Base-by-base conservation (phyloP, 148 eudicot species). In the Tetragonia tetragonoides region DNA sequence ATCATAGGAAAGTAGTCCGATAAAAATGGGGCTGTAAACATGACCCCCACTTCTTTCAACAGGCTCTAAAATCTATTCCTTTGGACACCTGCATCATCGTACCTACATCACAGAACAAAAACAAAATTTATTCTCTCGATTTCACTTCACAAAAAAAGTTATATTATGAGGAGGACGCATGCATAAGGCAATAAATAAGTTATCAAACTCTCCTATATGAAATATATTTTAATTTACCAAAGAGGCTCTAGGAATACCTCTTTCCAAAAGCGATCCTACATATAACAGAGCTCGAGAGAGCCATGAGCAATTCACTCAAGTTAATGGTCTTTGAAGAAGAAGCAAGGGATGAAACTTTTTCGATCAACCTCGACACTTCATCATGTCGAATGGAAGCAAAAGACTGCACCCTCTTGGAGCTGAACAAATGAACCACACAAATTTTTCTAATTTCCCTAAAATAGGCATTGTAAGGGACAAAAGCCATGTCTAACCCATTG, bases 11-110 rank as follows among this genome's bases (percentile, higher is more conserved):
- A 79, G 70, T 75, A 71, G 38, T 83, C 83, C 2, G 63, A 21
- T 10, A 74, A 74, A 14, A 28, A 78, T 62, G 78, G 63, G 8
- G 53, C 17, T 37, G 7, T 67, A 9, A 77, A 63, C 41, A 53
- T 1, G 61, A 75, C 84, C 53, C 81, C 77, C 10, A 60, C 70
- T 61, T 84, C 84, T 17, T 73, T 64, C 46, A 84, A 47, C 9
- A 84, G 47, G 49, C 23, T 67, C 7, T 73, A 72, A n/a, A 78
- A 81, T 70, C 39, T 66, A 28, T 66, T 81, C n/a, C 54, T 76
- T 40, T 49, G 41, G 3, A 70, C 77, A 2, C 46, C 72, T 1
- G 60, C 64, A 17, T 81, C 80, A 0, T 53, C 61, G 23, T 76
- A 81, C 59, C 83, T 81, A 37, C 11, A 40, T 40, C 49, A 46